Base-by-base conservation (phyloP, 2,329 filamentous ascomycete genomes). In the Helotiales sp. region DNA sequence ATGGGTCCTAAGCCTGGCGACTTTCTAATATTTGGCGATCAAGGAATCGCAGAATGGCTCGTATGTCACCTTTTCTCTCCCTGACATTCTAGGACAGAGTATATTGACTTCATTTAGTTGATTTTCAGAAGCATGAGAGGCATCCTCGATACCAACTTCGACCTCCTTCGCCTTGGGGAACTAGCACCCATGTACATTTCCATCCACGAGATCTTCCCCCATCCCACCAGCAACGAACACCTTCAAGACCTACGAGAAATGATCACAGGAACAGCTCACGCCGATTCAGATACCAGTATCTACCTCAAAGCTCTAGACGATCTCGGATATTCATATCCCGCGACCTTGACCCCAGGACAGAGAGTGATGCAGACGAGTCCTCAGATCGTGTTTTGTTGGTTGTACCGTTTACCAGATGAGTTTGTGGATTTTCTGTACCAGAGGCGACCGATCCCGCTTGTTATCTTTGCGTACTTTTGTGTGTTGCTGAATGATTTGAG, bases 11-110 rank as follows among this genome's bases (percentile, higher is more conserved):
- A 68, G 34, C 57, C 65, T 2, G 69, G 68, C 12, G 70, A 75
- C 24, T 70, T 75, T 17, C 66, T 76, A n/a, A 58, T 74, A 9
- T 66, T 73, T 51, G 66, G 69, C 15, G 57, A 71, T 15, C 63
- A 66, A 9, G 67, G 67, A 0, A 49, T 72, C 9, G 67, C 72
- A 0, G 69, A 74, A 47, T 76, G 74, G 74, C 66, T 74, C 0
- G 54, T n/a, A n/a, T n/a, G n/a, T n/a, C n/a, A n/a, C n/a, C n/a
- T n/a, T n/a, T n/a, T n/a, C n/a, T n/a, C n/a, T n/a, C n/a, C n/a
- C n/a, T n/a, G n/a, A n/a, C n/a, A n/a, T n/a, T n/a, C n/a, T n/a
- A n/a, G n/a, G n/a, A n/a, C n/a, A n/a, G n/a, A n/a, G n/a, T n/a
- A n/a, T n/a, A n/a, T n/a, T n/a, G n/a, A n/a, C n/a, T n/a, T n/a